Percentiles rank a stretch among this genome's conserved stretches.
phyloP scores from a whole-genome alignment of 495 filamentous ascomycete species.

The Bathelium albidoporum region DNA sequence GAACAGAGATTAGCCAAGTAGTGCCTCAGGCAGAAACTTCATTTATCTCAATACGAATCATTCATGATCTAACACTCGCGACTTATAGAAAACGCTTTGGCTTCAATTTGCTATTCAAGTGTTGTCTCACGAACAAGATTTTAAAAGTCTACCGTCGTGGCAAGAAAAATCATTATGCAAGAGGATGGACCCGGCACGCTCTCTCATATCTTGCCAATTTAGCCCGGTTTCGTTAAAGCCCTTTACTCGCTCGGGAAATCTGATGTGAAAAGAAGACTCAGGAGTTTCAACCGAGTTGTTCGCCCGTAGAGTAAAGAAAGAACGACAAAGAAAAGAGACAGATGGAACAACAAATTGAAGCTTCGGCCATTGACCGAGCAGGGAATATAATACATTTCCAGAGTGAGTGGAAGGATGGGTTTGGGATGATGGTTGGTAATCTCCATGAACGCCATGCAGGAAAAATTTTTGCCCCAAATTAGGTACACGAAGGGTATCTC shows the following conservation, averaged over 20 bases:
- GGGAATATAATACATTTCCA: neutral
- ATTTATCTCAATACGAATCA: neutral
- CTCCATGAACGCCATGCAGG: slow-evolving; percentile 3
- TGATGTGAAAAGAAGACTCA: neutral
- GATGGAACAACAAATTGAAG: neutral
- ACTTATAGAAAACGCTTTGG: neutral
- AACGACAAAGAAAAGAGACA: neutral
- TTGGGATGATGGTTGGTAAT: neutral
- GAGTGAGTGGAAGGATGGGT: neutral
- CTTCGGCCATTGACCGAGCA: neutral
- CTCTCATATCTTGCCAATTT: neutral
- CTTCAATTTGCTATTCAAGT: slow-evolving; percentile 1
- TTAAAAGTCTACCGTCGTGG: neutral
- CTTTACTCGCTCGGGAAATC: neutral
- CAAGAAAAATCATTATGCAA: neutral
- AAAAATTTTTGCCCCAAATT: neutral
- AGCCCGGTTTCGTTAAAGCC: neutral
- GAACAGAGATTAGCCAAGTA: neutral
- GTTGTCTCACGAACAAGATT: neutral
- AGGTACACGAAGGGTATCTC: slow-evolving; percentile 15
- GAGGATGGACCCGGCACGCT: neutral
- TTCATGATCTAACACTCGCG: neutral
- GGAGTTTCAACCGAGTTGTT: neutral
- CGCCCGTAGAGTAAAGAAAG: neutral
- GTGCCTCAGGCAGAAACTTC: neutral